Evolutionary conservation across 495 filamentous ascomycete species (phyloP), one percentile per base, ranked within the genome.

Genomic region (Neurospora africana): DNA sequence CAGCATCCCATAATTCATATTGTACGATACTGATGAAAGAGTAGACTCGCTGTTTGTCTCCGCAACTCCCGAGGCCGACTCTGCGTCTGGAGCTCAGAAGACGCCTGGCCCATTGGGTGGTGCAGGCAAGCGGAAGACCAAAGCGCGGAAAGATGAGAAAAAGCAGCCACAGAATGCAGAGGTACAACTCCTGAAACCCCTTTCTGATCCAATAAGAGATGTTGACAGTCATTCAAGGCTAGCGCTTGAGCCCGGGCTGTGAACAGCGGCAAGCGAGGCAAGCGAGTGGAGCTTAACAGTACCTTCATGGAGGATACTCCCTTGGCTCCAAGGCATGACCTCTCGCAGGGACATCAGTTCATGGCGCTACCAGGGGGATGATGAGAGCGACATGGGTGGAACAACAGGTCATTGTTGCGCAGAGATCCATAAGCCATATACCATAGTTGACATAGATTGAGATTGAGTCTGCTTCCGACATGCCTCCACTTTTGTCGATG

Each of bases 21-120:
- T 9, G 4, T 69, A 11, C 6, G 7, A 69, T 43, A 13, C 43
- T 27, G 27, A 85, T 81, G 43, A 0, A 47, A 8, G 19, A 21
- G n/a, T 5, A 47, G 43, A 47, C 43, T 47, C 43, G n/a, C 43
- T 47, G 3, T 47, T 47, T 23, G 43, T 47, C 43, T 21, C 43
- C 9, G n/a, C 43, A 11, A 23, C 43, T 11, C 11, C 43, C n/a
- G n/a, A 47, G 4, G 2, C 43, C n/a, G 9, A 21, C 9, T 21
- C n/a, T 11, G n/a, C 43, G n/a, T 21, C 43, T 5, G 43, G 43
- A 8, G 43, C 8, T 47, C 43, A 47, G n/a, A 23, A 47, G 9
- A 47, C n/a, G 19, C n/a, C 9, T 11, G n/a, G n/a, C 43, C 1
- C 19, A 23, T 5, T 23, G 3, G n/a, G 43, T 23, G 43, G 43